Base-by-base conservation (phyloP, 345 rosid genomes). In the Acer yangbiense region DNA sequence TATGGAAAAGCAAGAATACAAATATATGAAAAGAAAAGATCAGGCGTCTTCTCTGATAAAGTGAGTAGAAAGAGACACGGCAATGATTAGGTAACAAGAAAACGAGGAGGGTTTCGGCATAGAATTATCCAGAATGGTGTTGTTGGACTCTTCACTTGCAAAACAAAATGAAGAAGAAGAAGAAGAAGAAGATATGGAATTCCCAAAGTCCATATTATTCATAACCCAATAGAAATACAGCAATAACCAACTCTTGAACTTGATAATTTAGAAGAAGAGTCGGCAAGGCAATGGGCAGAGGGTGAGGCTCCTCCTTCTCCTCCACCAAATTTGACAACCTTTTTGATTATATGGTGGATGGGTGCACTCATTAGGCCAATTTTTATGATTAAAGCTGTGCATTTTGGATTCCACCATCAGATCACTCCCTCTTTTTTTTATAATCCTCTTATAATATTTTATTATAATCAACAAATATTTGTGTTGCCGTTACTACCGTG, bases 151-250 rank as follows among this genome's bases (percentile, higher is more conserved):
- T 57, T 18, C 46, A 46, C 86, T 85, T 84, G 64, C 79, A 63
- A 48, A 82, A 43, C 68, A 79, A 62, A 72, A 72, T 50, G 69
- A 76, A 52, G 55, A 69, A 8, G 72, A 68, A 3, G 55, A 69
- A 8, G 69, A 68, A 3, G 80, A 69, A 78, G 82, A 83, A 81
- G 35, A 32, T 32, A 32, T 32, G 35, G 80, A 86, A 82, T 83
- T 81, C 84, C 87, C 82, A 74, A 86, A 74, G 82, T 85, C 91
- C 91, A 89, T 89, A 82, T 77, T 81, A 82, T 25, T 20, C 16
- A 52, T 68, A 46, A 68, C 54, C 65, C 32, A 52, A 44, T 18
- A 18, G 54, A 50, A 57, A 57, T 18, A 57, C 21, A 77, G n/a
- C 25, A 48, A 27, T 13, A 68, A 71, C 71, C 7, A 60, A 27